Evolutionary conservation across 441 rosid genomes (phyloP), one percentile per base, ranked within the genome.

Genomic region (Pelargonium fulgidum): DNA sequence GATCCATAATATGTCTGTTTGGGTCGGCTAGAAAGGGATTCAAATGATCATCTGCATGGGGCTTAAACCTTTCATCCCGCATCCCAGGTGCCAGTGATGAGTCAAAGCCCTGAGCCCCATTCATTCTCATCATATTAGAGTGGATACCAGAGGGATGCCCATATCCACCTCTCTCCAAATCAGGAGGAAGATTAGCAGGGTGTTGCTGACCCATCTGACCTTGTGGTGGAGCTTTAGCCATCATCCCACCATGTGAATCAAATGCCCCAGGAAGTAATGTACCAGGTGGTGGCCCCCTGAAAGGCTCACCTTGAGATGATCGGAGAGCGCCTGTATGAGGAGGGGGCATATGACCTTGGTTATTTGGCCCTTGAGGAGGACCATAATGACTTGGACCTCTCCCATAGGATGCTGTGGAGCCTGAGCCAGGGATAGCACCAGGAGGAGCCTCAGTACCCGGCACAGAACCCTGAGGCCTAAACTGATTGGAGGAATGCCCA

Each of bases 391-490:
- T 63, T 29, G 71, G 77, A 17, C 78, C 85, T 76, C 83, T 77
- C 12, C 80, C 85, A 76, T 71, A 74, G 5, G 75, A 26, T 74
- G 81, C 44, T 22, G 82, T 65, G 62, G 78, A 69, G 19, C 68
- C 81, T 1, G 72, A 72, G 66, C 74, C 84, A 29, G 81, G 69
- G 14, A 69, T 24, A 52, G 70, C 79, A 69, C 76, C 69, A 36
- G 82, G 73, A 13, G 76, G 68, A 20, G 64, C 65, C 73, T 80
- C 86, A 70, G 81, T 56, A 56, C 62, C 62, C 9, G 29, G 75
- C 16, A 80, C 82, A 41, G 82, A 75, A 54, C 77, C 85, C 17
- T 74, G 73, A 68, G 81, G 82, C 73, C 90, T 72, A 61, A 66
- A 56, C 56, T 79, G 86, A 73, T 77, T 41, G 58, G 79, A 68